Evolutionary conservation across 2,329 filamentous ascomycete genomes (phyloP), one percentile per base, ranked within the genome.

Genomic region (Colletotrichum echinochloae): DNA sequence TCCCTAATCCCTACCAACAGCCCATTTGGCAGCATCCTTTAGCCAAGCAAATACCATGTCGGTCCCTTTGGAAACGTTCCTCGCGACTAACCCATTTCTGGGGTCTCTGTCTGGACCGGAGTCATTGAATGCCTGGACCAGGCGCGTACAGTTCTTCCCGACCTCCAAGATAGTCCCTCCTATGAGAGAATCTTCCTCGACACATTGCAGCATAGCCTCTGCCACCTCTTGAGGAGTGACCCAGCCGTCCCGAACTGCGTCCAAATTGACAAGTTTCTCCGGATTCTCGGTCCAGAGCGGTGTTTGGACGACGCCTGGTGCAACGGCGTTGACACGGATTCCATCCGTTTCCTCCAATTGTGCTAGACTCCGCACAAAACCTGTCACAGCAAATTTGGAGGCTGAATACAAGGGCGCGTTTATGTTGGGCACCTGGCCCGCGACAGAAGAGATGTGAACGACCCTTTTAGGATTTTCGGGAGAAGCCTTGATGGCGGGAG

Each of bases 271-370:
- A 23, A 84, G 69, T 72, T 84, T 86, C 72, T 85, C 83, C 0
- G 82, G 80, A 44, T 84, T 71, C 1, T 85, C 83, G 0, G 76
- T 80, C 82, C 83, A 85, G 3, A 86, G 70, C 2, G 84, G 84
- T 1, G 85, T 86, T 9, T 77, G 74, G 0, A 86, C 81, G 1
- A 84, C 60, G 0, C 82, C 84, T 0, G 84, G 85, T 0, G 84
- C 72, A 0, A 86, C 81, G 0, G 80, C 83, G 56, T 77, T 82
- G 41, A 86, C 81, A 0, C 82, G 75, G 23, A 86, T 79, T 0
- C 78, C 76, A 2, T 76, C 65, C 0, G 73, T 85, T 80, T 5
- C 33, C 6, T 71, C 68, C 18, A 86, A 72, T 0, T 67, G 66
- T 0, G 77, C 79, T 0, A 86, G 73, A n/a, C 79, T 81, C 2